Evolutionary conservation across 768 basidiomycete genomes (phyloP).

Genomic region (Porphyrellus cyaneotinctus): DNA sequence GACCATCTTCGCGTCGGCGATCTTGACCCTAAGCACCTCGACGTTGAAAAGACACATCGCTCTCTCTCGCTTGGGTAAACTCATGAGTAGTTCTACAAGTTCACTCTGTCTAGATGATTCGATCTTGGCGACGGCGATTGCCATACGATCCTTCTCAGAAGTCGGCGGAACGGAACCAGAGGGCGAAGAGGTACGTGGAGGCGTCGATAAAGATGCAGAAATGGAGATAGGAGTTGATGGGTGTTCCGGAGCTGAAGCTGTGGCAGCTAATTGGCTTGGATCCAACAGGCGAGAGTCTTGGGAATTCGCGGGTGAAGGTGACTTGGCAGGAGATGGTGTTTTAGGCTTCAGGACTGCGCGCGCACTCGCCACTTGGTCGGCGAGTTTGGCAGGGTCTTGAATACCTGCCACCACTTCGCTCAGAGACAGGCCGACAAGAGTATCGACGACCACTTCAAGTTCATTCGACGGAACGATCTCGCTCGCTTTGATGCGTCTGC

Average conservation of each 20-base stretch:
- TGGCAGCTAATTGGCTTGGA: slow-evolving; percentile 58
- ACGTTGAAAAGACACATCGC: slow-evolving; percentile 89
- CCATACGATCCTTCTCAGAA: slow-evolving; percentile 75
- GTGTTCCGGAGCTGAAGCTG: slow-evolving; percentile 86
- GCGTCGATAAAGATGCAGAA: slow-evolving; percentile 69
- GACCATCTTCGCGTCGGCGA: slow-evolving; percentile 78
- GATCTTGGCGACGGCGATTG: slow-evolving; percentile 58
- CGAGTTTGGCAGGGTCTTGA: slow-evolving; percentile 62
- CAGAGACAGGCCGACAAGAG: slow-evolving; percentile 64
- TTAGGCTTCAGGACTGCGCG: slow-evolving; percentile 36
- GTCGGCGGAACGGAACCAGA: slow-evolving; percentile 54
- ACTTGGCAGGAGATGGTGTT: slow-evolving; percentile 43
- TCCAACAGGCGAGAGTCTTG: slow-evolving; percentile 73
- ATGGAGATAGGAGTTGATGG: slow-evolving; percentile 83
- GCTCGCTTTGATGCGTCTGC: slow-evolving; percentile 62
- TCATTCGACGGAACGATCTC: slow-evolving; percentile 52
- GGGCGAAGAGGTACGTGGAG: slow-evolving; percentile 81
- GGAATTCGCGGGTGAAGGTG: slow-evolving; percentile 51
- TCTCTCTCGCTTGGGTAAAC: slow-evolving; percentile 81
- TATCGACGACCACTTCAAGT: slow-evolving; percentile 64
- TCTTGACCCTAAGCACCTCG: slow-evolving; percentile 71
- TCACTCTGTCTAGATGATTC: slow-evolving; percentile 58
- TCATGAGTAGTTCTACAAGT: slow-evolving; percentile 78
- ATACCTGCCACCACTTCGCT: slow-evolving; percentile 75
- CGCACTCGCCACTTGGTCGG: slow-evolving; percentile 54